A percentile compares a stretch with the other conserved stretches of the same genome.
phyloP scores from a whole-genome alignment of 148 eudicot genomes.

The Fallopia convolvulus region DNA sequence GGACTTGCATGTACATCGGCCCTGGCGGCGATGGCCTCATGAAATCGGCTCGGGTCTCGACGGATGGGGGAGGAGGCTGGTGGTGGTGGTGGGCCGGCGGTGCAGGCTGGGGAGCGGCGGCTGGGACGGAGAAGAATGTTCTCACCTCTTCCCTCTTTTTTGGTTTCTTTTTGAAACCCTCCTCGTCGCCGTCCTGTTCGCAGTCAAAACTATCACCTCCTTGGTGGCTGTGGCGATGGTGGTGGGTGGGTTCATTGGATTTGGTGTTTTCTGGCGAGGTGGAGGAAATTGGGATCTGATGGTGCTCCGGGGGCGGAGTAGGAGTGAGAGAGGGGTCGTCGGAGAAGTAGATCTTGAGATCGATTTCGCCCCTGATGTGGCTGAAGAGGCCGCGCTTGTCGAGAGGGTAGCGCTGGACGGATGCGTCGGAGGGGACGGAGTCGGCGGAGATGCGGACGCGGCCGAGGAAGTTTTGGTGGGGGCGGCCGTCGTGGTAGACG shows the following conservation, averaged over 20 bases:
- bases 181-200: not conserved
- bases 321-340: conserved; percentile 8
- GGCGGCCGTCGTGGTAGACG: conserved; percentile 48
- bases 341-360: conserved; percentile 37
- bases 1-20: conserved; percentile 71
- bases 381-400: conserved; percentile 78
- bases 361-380: conserved; percentile 75
- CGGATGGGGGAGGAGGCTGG: not conserved
- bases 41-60: conserved; percentile 34
- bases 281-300: not conserved
- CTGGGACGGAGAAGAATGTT: conserved; percentile 59
- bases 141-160: conserved; percentile 40
- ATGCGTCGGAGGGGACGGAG: conserved; percentile 38
- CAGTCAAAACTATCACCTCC: conserved; percentile 10
- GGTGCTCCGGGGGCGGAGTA: not conserved
- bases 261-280: not conserved
- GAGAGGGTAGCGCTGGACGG: conserved; percentile 62
- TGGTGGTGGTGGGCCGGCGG: conserved; percentile 11
- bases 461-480: conserved; percentile 56
- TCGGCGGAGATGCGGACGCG: conserved; percentile 67
- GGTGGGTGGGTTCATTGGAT: not conserved
- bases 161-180: conserved; percentile 3
- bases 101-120: conserved; percentile 9
- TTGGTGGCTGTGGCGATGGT: not conserved
- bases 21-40: conserved; percentile 42